Base-by-base conservation (phyloP, 2,329 filamentous ascomycete genomes). In the Aotearoamyces nothofagi region DNA sequence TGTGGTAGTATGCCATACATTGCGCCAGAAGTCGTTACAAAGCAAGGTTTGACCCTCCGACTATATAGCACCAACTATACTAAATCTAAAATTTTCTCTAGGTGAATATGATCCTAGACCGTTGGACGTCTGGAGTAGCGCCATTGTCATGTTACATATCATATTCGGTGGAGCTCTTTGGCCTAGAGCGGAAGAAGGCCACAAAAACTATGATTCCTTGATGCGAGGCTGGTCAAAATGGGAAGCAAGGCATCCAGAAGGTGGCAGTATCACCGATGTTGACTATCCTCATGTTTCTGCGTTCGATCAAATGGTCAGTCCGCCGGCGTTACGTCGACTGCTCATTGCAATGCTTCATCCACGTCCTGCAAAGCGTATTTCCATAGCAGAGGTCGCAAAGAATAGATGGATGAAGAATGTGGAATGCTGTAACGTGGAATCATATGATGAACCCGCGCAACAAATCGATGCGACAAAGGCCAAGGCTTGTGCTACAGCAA, bases 1-100 rank as follows among this genome's bases (percentile, higher is more conserved):
- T 87, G 82, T 50, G 83, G 83, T 37, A 87, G 79, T 46, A 62
- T 78, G 43, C 83, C 83, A 2, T 92, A 92, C 50, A 84, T 90
- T 43, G 80, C 83, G 0, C 84, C 84, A 2, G 83, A 92, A 50
- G 80, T 92, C 4, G 58, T 90, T 19, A 63, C 62, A 25, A 81
- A 80, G 58, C 60, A 71, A 37, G 53, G 56, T 43, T 53, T 61
- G 29, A 73, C 66, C 17, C 5, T 7, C 6, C 5, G 15, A 24
- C 5, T 26, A 10, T 15, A 15, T 26, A 26, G 10, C 12, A 22
- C 33, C 10, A 12, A 15, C n/a, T 32, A 12, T 10, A 20, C 11
- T 4, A 16, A 30, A 22, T 33, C 24, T 35, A 35, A 32, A 30
- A 25, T 27, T 31, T 26, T 13, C 16, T 30, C 12, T 32, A 61